Conservation (phyloP, 495 filamentous ascomycete genomes). For the Daldinia loculata region DNA sequence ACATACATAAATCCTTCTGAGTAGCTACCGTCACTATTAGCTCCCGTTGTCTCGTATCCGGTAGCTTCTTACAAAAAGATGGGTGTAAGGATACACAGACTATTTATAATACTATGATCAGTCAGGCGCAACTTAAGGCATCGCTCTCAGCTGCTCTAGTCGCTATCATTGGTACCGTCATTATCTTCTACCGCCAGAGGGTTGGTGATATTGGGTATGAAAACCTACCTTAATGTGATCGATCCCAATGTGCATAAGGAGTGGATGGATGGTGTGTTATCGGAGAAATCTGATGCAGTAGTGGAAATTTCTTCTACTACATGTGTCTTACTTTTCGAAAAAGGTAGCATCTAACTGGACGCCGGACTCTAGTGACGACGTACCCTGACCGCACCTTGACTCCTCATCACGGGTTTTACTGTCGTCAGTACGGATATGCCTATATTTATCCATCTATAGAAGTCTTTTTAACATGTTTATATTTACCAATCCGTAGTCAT, state of each 20-base stretch:
- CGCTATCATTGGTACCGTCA: constrained; percentile 11
- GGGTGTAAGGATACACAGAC: not conserved
- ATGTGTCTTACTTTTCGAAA: constrained; percentile 24
- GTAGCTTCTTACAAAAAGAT: constrained; percentile 7
- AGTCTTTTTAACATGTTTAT: constrained; percentile 14
- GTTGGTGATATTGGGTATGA: constrained; percentile 27
- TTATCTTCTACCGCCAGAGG: constrained; percentile 10
- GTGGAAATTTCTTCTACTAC: constrained; percentile 33
- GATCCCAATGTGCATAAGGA: constrained; percentile 20
- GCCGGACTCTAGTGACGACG: constrained; percentile 15
- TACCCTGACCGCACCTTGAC: constrained; percentile 40
- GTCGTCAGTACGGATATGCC: constrained; percentile 3
- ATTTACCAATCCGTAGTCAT: constrained; percentile 3
- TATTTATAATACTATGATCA: constrained; percentile 18
- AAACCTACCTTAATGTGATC: constrained; percentile 20
- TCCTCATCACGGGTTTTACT: constrained; percentile 4
- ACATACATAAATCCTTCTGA: constrained; percentile 22
- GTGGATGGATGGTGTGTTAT: constrained; percentile 14
- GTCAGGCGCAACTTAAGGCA: constrained; percentile 25
- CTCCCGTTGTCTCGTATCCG: constrained; percentile 23
- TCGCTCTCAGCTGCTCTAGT: constrained; percentile 17
- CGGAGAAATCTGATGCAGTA: constrained; percentile 32
- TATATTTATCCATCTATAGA: constrained; percentile 22
- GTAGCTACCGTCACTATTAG: constrained; percentile 17
- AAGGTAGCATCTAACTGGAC: constrained; percentile 28